These are phyloP conservation scores for Drechmeria coniospora DNA, from an alignment of 2,329 filamentous ascomycete species.

Conservation along the genomic window DNA sequence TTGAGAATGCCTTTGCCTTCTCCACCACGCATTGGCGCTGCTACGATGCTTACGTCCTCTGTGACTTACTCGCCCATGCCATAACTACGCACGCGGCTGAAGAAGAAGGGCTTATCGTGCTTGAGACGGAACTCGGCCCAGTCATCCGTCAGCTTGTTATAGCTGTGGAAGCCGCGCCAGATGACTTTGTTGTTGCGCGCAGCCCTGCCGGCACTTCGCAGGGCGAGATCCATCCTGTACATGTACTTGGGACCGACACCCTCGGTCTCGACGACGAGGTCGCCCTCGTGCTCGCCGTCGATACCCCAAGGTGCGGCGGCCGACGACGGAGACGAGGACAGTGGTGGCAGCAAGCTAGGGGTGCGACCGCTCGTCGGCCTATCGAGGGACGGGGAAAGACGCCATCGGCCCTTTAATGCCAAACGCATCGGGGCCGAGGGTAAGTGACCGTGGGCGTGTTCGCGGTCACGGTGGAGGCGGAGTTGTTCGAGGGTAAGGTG, in stretches of 20 bases:
- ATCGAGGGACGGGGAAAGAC: conserved; percentile 17
- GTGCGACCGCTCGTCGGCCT: conserved; percentile 15
- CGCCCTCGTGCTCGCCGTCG: conserved; percentile 35
- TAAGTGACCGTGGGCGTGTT: conserved; percentile 7
- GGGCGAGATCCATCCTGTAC: conserved; percentile 64
- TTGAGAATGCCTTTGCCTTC: too few species aligned
- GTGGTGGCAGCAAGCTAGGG: conserved; percentile 4
- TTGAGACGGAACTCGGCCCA: conserved; percentile 64
- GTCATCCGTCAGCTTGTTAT: conserved; percentile 79
- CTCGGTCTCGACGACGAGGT: conserved; percentile 74
- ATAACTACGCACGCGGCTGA: conserved; percentile 50
- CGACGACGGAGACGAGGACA: neutral
- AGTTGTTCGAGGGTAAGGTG: conserved; percentile 61
- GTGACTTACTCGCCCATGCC: conserved; percentile 25
- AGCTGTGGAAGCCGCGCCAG: conserved; percentile 86
- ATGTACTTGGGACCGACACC: conserved; percentile 65
- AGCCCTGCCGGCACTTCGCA: conserved; percentile 48
- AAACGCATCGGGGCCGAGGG: conserved; percentile 31
- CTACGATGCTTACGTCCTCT: too few species aligned
- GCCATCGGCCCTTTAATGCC: conserved; percentile 44
- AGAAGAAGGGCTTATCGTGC: conserved; percentile 51
- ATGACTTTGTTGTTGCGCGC: conserved; percentile 70
- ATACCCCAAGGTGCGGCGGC: neutral
- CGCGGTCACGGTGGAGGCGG: conserved; percentile 20
- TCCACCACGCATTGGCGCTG: too few species aligned